Base-by-base conservation (phyloP, 2,329 filamentous ascomycete genomes). In the Microcyclospora pomicola region DNA sequence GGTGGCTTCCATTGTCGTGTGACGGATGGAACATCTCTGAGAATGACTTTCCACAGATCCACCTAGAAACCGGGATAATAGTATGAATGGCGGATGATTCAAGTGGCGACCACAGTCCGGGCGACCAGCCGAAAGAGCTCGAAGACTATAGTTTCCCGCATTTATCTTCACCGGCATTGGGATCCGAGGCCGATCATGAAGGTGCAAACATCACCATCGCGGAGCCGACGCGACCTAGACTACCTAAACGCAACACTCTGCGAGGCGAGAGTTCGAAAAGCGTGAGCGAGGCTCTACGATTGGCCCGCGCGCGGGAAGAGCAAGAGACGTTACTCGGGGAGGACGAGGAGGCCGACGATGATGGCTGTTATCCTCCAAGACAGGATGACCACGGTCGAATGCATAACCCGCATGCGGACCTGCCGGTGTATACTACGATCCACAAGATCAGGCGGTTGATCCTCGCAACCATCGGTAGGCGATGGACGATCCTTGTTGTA, bases 391-490 rank as follows among this genome's bases (percentile, higher is more conserved):
- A 61, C 39, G 52, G 63, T 4, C 60, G 63, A 42, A 51, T 53
- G 27, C 57, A 71, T 12, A 73, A 78, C 50, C 65, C 71, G 24
- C 75, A 81, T 58, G 67, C 66, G 14, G 66, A 74, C 45, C 61
- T 86, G 48, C 77, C 80, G 30, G 77, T 86, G 11, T 87, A 86
- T 61, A 80, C 73, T 35, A 86, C 78, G 46, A 85, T 86, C 50
- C 82, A 86, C 39, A 62, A 62, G 35, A 68, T 69, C 44, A 57
- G 65, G 36, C 49, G 64, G 19, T 51, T 69, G 27, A 46, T 69
- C 7, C 53, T 67, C 24, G 66, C 66, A 14, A 64, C 61, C 37
- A 68, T 69, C 38, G 60, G 60, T 62, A 48, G 31, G 56, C 42
- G 11, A 11, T 5, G 16, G 15, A 31, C 11, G 15, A 14, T 37